Evolutionary conservation across 1,284 basidiomycete genomes (phyloP).

Genomic region (Trichosporon coremiiforme): DNA sequence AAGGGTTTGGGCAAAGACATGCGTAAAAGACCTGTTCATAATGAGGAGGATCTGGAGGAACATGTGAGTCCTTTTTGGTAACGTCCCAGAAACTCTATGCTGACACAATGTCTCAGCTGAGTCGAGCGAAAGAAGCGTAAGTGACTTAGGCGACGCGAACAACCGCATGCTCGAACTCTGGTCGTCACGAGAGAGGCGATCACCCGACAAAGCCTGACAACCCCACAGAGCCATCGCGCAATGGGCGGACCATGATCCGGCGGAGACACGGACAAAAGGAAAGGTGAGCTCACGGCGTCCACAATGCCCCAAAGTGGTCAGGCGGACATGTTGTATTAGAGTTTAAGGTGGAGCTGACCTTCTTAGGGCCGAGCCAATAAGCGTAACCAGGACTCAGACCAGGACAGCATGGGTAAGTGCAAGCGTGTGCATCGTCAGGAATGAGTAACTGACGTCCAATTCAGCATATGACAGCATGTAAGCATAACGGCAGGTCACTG

Average conservation of each 20-base stretch:
- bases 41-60: constrained; percentile 27
- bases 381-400: constrained; percentile 62
- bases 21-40: constrained; percentile 23
- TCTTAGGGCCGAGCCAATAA: constrained; percentile 37
- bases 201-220: neutral
- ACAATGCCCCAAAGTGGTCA: neutral
- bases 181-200: neutral
- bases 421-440: neutral
- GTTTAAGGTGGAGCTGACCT: neutral
- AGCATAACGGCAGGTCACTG: neutral
- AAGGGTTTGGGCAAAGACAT: constrained; percentile 60
- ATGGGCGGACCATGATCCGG: neutral
- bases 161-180: constrained; percentile 3
- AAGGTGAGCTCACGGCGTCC: constrained; percentile 11
- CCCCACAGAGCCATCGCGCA: constrained; percentile 19
- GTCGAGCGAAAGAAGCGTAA: constrained; percentile 25
- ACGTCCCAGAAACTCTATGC: neutral
- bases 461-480: constrained; percentile 27
- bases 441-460: neutral
- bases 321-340: neutral
- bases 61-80: constrained; percentile 20
- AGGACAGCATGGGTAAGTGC: constrained; percentile 75
- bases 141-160: constrained; percentile 18
- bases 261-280: neutral
- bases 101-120: constrained; percentile 20